Percentiles rank a stretch among this genome's conserved stretches.
These are phyloP conservation scores for Marasmius sp. DNA, from an alignment of 1,284 basidiomycete genomes.

Conservation along the genomic window DNA sequence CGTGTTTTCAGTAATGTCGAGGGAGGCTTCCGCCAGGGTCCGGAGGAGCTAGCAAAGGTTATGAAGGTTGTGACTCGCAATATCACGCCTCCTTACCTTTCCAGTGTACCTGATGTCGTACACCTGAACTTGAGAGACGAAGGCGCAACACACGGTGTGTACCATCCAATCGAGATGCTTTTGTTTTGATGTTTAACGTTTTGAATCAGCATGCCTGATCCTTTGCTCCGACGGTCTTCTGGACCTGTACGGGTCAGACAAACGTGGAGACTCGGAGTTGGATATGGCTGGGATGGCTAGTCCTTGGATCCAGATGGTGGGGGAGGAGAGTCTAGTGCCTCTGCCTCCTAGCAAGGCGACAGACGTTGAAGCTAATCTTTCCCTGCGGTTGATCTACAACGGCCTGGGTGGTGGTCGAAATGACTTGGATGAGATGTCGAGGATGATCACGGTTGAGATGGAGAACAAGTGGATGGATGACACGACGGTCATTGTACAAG, in stretches of 20 bases:
- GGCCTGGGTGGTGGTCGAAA: constrained; percentile 10
- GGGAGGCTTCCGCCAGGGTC: constrained; percentile 20
- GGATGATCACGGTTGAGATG: constrained; percentile 12
- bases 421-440: constrained; percentile 11
- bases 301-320: neutral
- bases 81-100: constrained; percentile 32
- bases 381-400: constrained; percentile 23
- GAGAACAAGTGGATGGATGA: constrained; percentile 18
- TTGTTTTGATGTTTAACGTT: too few species aligned
- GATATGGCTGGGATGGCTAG: neutral
- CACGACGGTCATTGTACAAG: constrained; percentile 16
- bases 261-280: neutral
- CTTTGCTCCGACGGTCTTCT: constrained; percentile 23
- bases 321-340: neutral
- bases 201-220: constrained; percentile 12
- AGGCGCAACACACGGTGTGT: neutral
- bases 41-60: constrained; percentile 2
- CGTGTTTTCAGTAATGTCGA: constrained; percentile 30
- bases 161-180: too few species aligned
- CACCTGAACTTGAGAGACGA: constrained; percentile 17
- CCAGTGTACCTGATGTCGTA: constrained; percentile 24
- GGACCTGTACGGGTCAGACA: constrained; percentile 15
- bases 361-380: constrained; percentile 16
- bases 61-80: constrained; percentile 21
- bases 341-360: neutral